Evolutionary conservation across 306 rosid genomes (phyloP).

Genomic region (Lablab purpureus): DNA sequence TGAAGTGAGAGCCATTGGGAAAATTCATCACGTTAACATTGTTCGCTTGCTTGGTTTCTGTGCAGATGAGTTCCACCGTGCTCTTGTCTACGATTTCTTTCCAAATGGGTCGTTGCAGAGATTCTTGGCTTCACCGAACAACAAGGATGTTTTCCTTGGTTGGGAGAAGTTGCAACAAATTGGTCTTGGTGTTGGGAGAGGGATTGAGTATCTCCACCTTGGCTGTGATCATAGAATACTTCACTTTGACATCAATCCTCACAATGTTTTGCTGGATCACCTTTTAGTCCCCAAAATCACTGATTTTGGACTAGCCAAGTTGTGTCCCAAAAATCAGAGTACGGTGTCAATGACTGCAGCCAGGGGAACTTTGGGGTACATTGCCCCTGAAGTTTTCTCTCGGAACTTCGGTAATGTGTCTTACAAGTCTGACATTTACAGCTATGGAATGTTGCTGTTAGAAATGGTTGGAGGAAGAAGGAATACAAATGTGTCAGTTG

Average conservation of each 20-base stretch:
- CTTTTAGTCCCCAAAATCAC: background rate
- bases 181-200: constrained; percentile 36
- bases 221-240: background rate
- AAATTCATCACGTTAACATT: constrained; percentile 54
- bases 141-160: constrained; percentile 34
- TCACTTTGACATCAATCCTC: background rate
- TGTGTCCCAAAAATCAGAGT: constrained; percentile 39
- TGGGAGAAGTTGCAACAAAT: constrained; percentile 52
- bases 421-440: constrained; percentile 51
- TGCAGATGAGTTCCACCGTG: background rate
- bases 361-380: constrained; percentile 49
- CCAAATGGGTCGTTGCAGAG: constrained; percentile 42
- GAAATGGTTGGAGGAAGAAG: constrained; percentile 7
- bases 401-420: background rate
- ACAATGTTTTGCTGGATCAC: background rate
- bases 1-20: constrained; percentile 52
- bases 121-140: constrained; percentile 20
- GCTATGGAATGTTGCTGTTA: background rate
- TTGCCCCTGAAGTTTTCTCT: constrained; percentile 11
- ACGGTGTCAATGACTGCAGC: constrained; percentile 51
- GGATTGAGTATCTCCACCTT: constrained; percentile 8
- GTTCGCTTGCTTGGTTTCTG: constrained; percentile 30
- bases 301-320: background rate
- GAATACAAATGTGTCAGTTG: background rate
- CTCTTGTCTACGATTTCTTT: constrained; percentile 8